A percentile compares a stretch with the other conserved stretches of the same genome.
Evolutionary conservation across 306 rosid genomes (phyloP).

Genomic region (Trifolium pratense): DNA sequence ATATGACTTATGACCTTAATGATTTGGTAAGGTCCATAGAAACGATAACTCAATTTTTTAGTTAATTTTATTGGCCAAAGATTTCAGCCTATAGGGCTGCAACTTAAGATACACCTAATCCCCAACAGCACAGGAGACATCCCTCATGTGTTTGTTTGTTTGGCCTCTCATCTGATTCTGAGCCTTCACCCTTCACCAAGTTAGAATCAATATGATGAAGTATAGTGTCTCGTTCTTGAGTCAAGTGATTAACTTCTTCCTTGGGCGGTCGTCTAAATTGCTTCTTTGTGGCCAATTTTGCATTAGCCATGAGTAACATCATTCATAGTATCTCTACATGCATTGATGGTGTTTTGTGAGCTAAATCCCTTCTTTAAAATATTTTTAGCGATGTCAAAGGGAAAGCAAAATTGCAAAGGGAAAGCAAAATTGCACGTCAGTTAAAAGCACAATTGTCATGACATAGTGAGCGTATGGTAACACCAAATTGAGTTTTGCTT

Average conservation of each 20-base stretch:
- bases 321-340: too few relatives aligned
- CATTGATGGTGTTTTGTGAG: too few relatives aligned
- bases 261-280: too few relatives aligned
- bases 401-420: too few relatives aligned
- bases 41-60: neutral
- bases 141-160: neutral
- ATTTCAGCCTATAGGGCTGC: neutral
- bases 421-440: too few relatives aligned
- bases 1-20: neutral
- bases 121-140: neutral
- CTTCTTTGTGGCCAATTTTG: too few relatives aligned
- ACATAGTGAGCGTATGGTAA: too few relatives aligned
- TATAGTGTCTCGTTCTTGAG: neutral
- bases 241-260: neutral
- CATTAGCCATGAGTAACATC: too few relatives aligned
- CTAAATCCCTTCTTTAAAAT: too few relatives aligned
- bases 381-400: too few relatives aligned
- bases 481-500: too few relatives aligned
- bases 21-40: slow-evolving; percentile 3
- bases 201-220: neutral
- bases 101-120: neutral
- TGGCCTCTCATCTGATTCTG: neutral
- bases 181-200: neutral
- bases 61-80: neutral
- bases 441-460: too few relatives aligned